Evolutionary conservation across 805 yeast species (phyloP).

Genomic region (Starmerella gropengiesseri): DNA sequence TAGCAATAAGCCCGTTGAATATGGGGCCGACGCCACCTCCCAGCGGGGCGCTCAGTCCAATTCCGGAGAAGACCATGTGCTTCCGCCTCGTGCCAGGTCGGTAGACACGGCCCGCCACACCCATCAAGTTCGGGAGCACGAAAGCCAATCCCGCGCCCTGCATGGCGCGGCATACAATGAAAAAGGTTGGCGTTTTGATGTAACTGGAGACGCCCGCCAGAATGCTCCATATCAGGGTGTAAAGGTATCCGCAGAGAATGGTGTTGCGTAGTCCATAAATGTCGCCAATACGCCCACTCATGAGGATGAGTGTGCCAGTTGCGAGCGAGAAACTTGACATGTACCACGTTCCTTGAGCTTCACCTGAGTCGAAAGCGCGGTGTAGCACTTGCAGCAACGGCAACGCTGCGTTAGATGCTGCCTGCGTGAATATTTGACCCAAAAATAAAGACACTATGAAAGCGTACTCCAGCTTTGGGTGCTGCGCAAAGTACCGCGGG

Average conservation of each 20-base stretch:
- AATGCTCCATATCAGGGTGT: slow-evolving; percentile 48
- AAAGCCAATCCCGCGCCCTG: slow-evolving; percentile 58
- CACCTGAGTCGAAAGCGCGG: slow-evolving; percentile 25
- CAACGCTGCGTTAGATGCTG: slow-evolving; percentile 17
- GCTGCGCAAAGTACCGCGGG: slow-evolving; percentile 17
- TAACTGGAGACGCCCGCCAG: slow-evolving; percentile 51
- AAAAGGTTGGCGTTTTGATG: slow-evolving; percentile 26
- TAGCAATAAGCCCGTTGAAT: slow-evolving; percentile 28
- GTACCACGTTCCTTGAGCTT: slow-evolving; percentile 42
- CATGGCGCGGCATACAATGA: slow-evolving; percentile 41
- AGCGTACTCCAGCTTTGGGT: slow-evolving; percentile 18
- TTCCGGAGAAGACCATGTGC: slow-evolving; percentile 44
- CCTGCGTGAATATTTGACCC: slow-evolving; percentile 52
- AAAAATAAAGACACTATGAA: slow-evolving; percentile 35
- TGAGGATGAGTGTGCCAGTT: slow-evolving; percentile 59
- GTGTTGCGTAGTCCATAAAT: slow-evolving; percentile 50
- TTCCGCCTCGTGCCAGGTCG: slow-evolving; percentile 31
- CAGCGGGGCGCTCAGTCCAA: slow-evolving; percentile 53
- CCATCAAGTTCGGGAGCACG: slow-evolving; percentile 50
- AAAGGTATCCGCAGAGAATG: slow-evolving; percentile 43
- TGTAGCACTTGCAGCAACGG: slow-evolving; percentile 29
- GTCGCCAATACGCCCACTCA: slow-evolving; percentile 65
- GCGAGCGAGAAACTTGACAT: slow-evolving; percentile 62
- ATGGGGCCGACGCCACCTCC: slow-evolving; percentile 51
- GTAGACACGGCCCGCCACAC: slow-evolving; percentile 37